Evolutionary conservation across 306 rosid species (phyloP).

Genomic region (Trifolium repens): DNA sequence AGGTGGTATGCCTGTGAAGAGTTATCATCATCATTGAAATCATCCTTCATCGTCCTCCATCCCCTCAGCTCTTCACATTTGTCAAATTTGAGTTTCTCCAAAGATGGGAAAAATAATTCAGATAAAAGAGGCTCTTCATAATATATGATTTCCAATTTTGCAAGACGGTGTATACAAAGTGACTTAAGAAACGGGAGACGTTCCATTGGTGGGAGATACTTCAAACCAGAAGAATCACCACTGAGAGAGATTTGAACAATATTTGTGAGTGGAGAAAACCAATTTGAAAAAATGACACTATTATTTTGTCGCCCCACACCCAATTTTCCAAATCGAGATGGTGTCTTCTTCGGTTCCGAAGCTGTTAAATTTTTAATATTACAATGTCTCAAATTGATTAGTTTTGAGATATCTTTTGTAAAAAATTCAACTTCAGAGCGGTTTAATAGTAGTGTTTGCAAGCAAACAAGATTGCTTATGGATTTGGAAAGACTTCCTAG

Average conservation of each 20-base stretch:
- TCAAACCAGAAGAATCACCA: rapidly evolving
- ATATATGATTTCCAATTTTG: not conserved
- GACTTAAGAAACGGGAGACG: slow-evolving; percentile 26
- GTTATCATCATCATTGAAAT: not conserved
- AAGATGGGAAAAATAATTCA: slow-evolving; percentile 3
- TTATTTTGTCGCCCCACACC: not conserved
- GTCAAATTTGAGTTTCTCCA: not conserved
- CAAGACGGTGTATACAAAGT: rapidly evolving
- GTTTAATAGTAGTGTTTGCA: not conserved
- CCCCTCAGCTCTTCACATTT: not conserved
- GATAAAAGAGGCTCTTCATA: not conserved
- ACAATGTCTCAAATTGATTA: slow-evolving; percentile 19
- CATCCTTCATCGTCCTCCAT: not conserved
- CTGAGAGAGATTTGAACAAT: not conserved
- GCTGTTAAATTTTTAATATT: rapidly evolving
- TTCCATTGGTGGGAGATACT: slow-evolving; percentile 29
- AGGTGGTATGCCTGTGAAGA: not conserved
- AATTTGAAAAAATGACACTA: not conserved
- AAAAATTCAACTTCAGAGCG: not conserved
- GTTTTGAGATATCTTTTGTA: not conserved
- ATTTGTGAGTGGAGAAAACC: slow-evolving; percentile 35
- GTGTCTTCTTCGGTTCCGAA: not conserved
- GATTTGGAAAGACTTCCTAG: not conserved
- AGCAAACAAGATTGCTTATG: not conserved
- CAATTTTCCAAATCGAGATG: slow-evolving; percentile 5